A percentile compares a stretch with the other conserved stretches of the same genome.
Conservation (phyloP, 2,329 filamentous ascomycete species). For the Diplodia mutila region DNA sequence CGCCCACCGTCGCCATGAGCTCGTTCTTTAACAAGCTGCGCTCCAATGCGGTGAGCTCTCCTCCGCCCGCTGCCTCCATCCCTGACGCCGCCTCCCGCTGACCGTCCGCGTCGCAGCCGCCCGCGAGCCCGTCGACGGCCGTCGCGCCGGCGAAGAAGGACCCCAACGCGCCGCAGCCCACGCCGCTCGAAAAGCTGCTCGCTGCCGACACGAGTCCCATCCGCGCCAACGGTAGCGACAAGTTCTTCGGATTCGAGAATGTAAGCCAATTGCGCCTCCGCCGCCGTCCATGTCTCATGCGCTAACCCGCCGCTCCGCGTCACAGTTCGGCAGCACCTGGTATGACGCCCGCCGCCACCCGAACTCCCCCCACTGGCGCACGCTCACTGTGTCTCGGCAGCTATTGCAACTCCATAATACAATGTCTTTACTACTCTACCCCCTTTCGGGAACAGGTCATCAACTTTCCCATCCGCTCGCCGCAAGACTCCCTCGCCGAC, state of each 20-base stretch:
- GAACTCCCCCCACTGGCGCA: slow-evolving; percentile 9
- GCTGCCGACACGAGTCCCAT: slow-evolving; percentile 82
- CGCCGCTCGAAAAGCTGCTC: slow-evolving; percentile 74
- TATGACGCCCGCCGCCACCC: slow-evolving; percentile 50
- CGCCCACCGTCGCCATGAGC: slow-evolving; percentile 47
- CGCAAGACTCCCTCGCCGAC: slow-evolving; percentile 68
- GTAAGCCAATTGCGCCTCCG: slow-evolving; percentile 59
- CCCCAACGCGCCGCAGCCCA: slow-evolving; percentile 58
- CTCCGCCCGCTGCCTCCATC: not conserved
- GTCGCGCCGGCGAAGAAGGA: slow-evolving; percentile 62
- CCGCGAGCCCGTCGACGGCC: slow-evolving; percentile 51
- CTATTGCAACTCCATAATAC: slow-evolving; percentile 98
- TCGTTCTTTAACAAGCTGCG: slow-evolving; percentile 60
- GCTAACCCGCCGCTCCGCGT: slow-evolving; percentile 31
- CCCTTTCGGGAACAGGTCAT: slow-evolving; percentile 93
- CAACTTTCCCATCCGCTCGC: slow-evolving; percentile 78
- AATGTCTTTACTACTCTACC: slow-evolving; percentile 94
- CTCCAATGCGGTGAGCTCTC: slow-evolving; percentile 49
- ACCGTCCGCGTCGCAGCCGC: slow-evolving; percentile 43
- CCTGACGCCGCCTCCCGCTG: not conserved
- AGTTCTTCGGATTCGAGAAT: slow-evolving; percentile 98
- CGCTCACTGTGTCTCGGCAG: slow-evolving; percentile 53
- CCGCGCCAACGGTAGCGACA: slow-evolving; percentile 87
- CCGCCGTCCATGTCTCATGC: slow-evolving; percentile 23
- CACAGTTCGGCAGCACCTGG: slow-evolving; percentile 96